A percentile compares a stretch with the other conserved stretches of the same genome.
phyloP scores from a whole-genome alignment of 208 protist species.

The Leishmania guyanensis region DNA sequence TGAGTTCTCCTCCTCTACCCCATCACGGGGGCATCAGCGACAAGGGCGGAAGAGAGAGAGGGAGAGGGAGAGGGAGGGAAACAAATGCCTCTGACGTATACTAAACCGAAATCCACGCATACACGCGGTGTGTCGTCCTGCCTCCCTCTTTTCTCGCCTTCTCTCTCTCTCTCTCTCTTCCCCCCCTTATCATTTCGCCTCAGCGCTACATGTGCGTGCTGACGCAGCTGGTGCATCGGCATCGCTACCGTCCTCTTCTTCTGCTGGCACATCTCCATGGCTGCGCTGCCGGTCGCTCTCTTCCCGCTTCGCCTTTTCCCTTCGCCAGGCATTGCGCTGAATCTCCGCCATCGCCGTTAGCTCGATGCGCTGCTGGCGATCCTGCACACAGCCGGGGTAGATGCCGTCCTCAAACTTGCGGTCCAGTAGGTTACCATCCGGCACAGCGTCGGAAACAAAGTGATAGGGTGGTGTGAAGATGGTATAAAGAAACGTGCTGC shows the following conservation, averaged over 20 bases:
- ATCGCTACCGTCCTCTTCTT: neutral
- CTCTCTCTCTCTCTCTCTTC: no score
- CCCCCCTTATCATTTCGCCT: neutral
- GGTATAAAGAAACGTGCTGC: constrained; percentile 90
- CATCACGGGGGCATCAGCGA: neutral
- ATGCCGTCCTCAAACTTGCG: constrained; percentile 91
- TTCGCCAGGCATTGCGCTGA: constrained; percentile 56
- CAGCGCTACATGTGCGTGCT: neutral
- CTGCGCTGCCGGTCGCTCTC: neutral
- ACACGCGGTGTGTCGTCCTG: neutral
- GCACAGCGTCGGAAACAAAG: constrained; percentile 64
- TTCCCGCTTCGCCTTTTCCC: constrained; percentile 27
- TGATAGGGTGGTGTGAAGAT: constrained; percentile 82
- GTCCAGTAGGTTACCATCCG: constrained; percentile 80
- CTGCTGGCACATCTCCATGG: neutral
- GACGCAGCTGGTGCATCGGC: neutral
- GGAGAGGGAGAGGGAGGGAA: neutral
- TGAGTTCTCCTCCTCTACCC: neutral
- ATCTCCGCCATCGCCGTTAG: constrained; percentile 55
- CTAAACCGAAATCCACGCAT: neutral
- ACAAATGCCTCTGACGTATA: no score
- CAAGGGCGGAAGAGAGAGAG: neutral
- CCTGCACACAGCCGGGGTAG: constrained; percentile 82
- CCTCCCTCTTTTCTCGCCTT: neutral
- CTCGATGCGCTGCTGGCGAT: constrained; percentile 79